Conservation (phyloP, 1,284 basidiomycete species). For the Cryptococcus wingfieldii region DNA sequence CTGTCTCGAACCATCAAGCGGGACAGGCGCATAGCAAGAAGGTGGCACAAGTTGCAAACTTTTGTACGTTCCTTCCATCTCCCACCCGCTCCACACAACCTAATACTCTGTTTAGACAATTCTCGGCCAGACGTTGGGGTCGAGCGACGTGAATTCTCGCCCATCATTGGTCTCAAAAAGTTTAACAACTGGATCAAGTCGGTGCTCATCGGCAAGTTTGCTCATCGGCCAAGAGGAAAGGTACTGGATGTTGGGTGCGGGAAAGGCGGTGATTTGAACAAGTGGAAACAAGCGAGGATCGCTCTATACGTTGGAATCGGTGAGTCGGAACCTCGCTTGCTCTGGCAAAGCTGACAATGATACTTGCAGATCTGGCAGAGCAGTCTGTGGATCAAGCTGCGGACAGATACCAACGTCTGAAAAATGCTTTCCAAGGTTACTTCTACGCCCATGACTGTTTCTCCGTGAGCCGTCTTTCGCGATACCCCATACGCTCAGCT, state of each 20-base stretch:
- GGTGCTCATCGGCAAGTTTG: slow-evolving; percentile 80
- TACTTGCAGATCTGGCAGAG: slow-evolving; percentile 72
- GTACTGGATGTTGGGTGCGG: slow-evolving; percentile 96
- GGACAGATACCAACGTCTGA: slow-evolving; percentile 58
- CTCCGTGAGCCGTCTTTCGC: slow-evolving; percentile 47
- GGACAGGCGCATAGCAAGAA: slow-evolving; percentile 25
- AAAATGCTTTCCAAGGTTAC: slow-evolving; percentile 63
- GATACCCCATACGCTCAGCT: not conserved
- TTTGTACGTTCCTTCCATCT: slow-evolving; percentile 28
- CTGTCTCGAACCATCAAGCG: slow-evolving; percentile 18
- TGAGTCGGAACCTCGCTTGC: slow-evolving; percentile 75
- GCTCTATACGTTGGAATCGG: slow-evolving; percentile 76
- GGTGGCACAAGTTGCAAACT: slow-evolving; percentile 30
- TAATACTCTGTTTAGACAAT: slow-evolving; percentile 62
- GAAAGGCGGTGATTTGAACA: slow-evolving; percentile 94
- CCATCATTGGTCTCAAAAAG: slow-evolving; percentile 91
- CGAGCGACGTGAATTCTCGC: slow-evolving; percentile 76
- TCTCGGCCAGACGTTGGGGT: slow-evolving; percentile 85
- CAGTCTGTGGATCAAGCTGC: slow-evolving; percentile 88
- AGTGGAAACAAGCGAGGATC: slow-evolving; percentile 88
- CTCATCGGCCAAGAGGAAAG: slow-evolving; percentile 48
- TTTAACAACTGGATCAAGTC: slow-evolving; percentile 99
- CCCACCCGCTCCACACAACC: not conserved
- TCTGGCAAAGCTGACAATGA: not conserved
- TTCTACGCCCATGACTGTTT: slow-evolving; percentile 92